Evolutionary conservation across 2,329 filamentous ascomycete genomes (phyloP), one percentile per base, ranked within the genome.

Genomic region (Talaromyces albobiverticillius): DNA sequence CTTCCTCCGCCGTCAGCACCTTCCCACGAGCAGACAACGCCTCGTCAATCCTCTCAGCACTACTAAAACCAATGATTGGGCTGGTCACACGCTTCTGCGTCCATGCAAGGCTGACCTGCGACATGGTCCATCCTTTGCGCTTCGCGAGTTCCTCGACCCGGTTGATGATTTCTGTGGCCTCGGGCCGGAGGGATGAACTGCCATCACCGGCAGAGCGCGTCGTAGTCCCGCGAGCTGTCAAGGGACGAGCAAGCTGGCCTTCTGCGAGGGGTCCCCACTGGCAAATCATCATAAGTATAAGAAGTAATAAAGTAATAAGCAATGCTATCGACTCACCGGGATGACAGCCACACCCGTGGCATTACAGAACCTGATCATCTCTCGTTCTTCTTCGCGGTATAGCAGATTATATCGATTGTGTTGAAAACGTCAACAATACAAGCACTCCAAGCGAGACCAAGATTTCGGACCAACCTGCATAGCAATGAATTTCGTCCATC

Each of bases 361-460:
- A 18, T 74, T 64, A 58, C 77, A 80, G 58, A 75, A 79, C 10
- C 70, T 68, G 56, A 71, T 79, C 79, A 81, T 81, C 60, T 81
- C 79, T 1, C 79, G 69, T 63, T 81, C 82, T 58, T 86, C 84
- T 61, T 87, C 84, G 3, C 84, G 77, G 63, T 84, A 83, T 2
- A 82, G 64, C 1, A 83, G 71, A 57, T 80, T 82, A 63, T 83
- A 79, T 51, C 77, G 76, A 11, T 78, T 78, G 14, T 29, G 4
- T 29, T n/a, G n/a, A n/a, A n/a, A n/a, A n/a, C n/a, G n/a, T n/a
- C n/a, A n/a, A n/a, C n/a, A n/a, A n/a, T n/a, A n/a, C n/a, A n/a
- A n/a, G n/a, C n/a, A n/a, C n/a, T n/a, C n/a, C n/a, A n/a, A n/a
- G n/a, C n/a, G n/a, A n/a, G n/a, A n/a, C n/a, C n/a, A n/a, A n/a